Base-by-base conservation (phyloP, 495 filamentous ascomycete species). In the Peziza echinospora region DNA sequence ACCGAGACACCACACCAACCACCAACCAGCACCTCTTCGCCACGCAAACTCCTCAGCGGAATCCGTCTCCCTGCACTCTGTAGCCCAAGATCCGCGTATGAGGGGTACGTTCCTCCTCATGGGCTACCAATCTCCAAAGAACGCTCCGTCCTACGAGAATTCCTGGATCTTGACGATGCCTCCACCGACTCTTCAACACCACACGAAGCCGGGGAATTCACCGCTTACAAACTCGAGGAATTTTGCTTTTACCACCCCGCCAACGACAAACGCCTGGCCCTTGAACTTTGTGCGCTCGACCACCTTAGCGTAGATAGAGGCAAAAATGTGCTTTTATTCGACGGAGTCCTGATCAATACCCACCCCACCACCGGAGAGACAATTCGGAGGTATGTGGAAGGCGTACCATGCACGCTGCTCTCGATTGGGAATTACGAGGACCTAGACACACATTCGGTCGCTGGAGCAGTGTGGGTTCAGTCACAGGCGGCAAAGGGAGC, bases 401-500 rank as follows among this genome's bases (percentile, higher is more conserved):
- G 51, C 26, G 63, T 80, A 5, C 66, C 67, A 7, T 77, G 83
- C 47, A 49, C 57, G 1, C 60, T 65, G 21, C 59, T 80, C 9
- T 73, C 77, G 0, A 69, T 83, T 26, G 80, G 76, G 21, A 75
- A 76, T 46, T 83, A 83, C 61, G 71, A 69, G 3, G 52, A 63
- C 16, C 46, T 56, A 0, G 50, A 51, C 11, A 45, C 60, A n/a
- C 57, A 67, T 41, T 63, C 63, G 3, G 70, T 76, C 46, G 60
- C 53, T 19, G 64, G 59, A 8, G 62, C 71, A 24, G 68, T 82
- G 19, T 82, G 74, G 71, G 70, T 83, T 24, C 69, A 73, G 39
- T 76, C 76, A 0, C 56, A 64, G 11, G 41, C 59, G 0, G 55
- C 57, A 1, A 37, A 37, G 6, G 49, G 51, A 16, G 49, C 41